phyloP scores from a whole-genome alignment of 1,284 basidiomycete species.

The Microbotryum silenes-acaulis region DNA sequence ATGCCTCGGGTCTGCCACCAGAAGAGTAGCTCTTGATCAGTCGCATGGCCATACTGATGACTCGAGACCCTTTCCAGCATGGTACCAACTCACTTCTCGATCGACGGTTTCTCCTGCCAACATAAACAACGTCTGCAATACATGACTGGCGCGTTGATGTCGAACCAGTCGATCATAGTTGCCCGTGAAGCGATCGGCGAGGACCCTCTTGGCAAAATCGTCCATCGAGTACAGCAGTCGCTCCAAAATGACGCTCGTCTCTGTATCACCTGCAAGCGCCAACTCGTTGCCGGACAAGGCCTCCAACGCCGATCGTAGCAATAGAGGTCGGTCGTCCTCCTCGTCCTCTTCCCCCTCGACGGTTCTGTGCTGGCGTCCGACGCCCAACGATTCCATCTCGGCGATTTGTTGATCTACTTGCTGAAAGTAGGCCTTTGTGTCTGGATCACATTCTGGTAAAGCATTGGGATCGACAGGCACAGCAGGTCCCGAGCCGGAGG shows the following conservation, averaged over 20 bases:
- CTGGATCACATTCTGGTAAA: slow-evolving; percentile 33
- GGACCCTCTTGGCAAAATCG: slow-evolving; percentile 80
- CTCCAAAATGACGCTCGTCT: slow-evolving; percentile 79
- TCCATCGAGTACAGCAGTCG: slow-evolving; percentile 84
- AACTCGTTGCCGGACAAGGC: slow-evolving; percentile 81
- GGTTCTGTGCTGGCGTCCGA: slow-evolving; percentile 2
- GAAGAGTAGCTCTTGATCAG: slow-evolving; percentile 2
- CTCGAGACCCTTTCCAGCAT: not conserved
- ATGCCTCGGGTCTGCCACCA: slow-evolving; percentile 53
- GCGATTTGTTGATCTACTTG: slow-evolving; percentile 34
- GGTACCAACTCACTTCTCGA: slow-evolving; percentile 57
- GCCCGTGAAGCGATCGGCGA: slow-evolving; percentile 72
- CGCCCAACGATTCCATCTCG: slow-evolving; percentile 30
- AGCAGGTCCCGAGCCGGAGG: not conserved
- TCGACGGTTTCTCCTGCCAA: slow-evolving; percentile 63
- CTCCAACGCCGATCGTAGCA: slow-evolving; percentile 71
- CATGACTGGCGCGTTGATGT: slow-evolving; percentile 86
- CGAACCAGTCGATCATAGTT: slow-evolving; percentile 64
- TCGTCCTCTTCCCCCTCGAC: slow-evolving; percentile 31
- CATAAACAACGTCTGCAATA: slow-evolving; percentile 75
- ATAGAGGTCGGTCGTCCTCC: slow-evolving; percentile 63
- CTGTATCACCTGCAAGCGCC: slow-evolving; percentile 80
- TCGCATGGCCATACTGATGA: not conserved
- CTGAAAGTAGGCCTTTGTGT: slow-evolving; percentile 37
- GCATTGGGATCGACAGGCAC: slow-evolving; percentile 24